phyloP scores from a whole-genome alignment of 2,329 filamentous ascomycete genomes.

The Daldinia sp. region DNA sequence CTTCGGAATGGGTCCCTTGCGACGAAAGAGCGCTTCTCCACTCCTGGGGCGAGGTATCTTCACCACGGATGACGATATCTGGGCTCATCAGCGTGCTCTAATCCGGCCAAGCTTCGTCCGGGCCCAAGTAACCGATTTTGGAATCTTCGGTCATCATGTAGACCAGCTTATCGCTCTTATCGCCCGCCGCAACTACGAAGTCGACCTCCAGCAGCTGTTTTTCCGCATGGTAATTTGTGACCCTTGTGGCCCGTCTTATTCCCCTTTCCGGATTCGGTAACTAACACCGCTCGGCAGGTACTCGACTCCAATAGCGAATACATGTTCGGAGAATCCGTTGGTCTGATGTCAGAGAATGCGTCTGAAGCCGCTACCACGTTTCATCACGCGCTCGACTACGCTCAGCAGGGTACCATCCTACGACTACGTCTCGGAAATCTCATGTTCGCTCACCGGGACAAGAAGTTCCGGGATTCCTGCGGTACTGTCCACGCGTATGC shows the following conservation, averaged over 20 bases:
- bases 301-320: slow-evolving; percentile 38
- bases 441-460: slow-evolving; percentile 35
- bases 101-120: slow-evolving; percentile 36
- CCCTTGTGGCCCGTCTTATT: background rate
- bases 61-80: slow-evolving; percentile 36
- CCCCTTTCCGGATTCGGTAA: background rate
- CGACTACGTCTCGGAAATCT: slow-evolving; percentile 36
- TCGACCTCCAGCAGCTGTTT: slow-evolving; percentile 37
- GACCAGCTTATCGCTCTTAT: slow-evolving; percentile 38
- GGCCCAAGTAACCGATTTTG: slow-evolving; percentile 35
- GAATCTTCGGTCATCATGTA: slow-evolving; percentile 36
- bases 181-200: slow-evolving; percentile 26
- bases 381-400: slow-evolving; percentile 37
- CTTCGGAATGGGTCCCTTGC: slow-evolving; percentile 35
- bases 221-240: slow-evolving; percentile 38
- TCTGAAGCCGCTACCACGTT: slow-evolving; percentile 33
- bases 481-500: slow-evolving; percentile 33
- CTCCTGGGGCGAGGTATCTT: slow-evolving; percentile 36
- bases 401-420: slow-evolving; percentile 36
- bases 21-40: slow-evolving; percentile 35
- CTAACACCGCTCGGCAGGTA: slow-evolving; percentile 29
- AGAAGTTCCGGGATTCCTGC: slow-evolving; percentile 36
- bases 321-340: slow-evolving; percentile 38
- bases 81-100: slow-evolving; percentile 35
- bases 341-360: slow-evolving; percentile 36